phyloP scores from a whole-genome alignment of 2,329 filamentous ascomycete genomes.

The Nigrospora osmanthi region DNA sequence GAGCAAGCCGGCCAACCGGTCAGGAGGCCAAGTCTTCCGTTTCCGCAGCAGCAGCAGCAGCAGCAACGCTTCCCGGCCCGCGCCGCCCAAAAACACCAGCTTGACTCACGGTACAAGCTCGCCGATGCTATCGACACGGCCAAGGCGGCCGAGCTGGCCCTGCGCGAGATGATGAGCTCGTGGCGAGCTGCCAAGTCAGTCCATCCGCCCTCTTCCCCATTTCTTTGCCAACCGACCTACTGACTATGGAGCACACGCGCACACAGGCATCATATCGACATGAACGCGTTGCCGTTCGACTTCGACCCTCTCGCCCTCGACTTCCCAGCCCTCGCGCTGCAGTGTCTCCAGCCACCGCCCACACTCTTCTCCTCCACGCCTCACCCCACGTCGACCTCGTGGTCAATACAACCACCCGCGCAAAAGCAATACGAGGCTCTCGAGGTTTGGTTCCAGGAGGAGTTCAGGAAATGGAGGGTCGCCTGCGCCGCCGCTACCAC shows the following conservation, averaged over 20 bases:
- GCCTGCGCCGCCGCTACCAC: conserved; percentile 43
- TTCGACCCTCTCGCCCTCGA: conserved; percentile 82
- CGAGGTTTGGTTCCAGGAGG: conserved; percentile 55
- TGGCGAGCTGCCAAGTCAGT: conserved; percentile 75
- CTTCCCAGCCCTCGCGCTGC: conserved; percentile 78
- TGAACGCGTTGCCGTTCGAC: conserved; percentile 55
- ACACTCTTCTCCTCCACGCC: conserved; percentile 78
- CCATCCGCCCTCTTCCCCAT: not conserved
- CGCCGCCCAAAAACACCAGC: conserved; percentile 48
- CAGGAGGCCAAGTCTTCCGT: not conserved
- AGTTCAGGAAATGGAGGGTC: conserved; percentile 59
- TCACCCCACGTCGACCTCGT: conserved; percentile 69
- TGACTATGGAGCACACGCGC: too few relatives aligned
- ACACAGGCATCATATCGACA: conserved; percentile 45
- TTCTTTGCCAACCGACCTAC: too few relatives aligned
- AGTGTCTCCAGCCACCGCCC: conserved; percentile 70
- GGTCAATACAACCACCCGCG: conserved; percentile 71
- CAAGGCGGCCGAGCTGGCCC: conserved; percentile 73
- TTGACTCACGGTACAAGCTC: conserved; percentile 56
- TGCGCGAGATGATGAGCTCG: conserved; percentile 75
- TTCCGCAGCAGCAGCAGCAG: not conserved
- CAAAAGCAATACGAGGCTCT: conserved; percentile 68
- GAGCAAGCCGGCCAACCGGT: conserved; percentile 13
- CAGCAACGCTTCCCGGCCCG: conserved; percentile 34
- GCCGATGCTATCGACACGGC: conserved; percentile 71